A percentile compares a stretch with the other conserved stretches of the same genome.
These are phyloP conservation scores for Russula abietina DNA, from an alignment of 768 basidiomycete genomes.

Conservation along the genomic window DNA sequence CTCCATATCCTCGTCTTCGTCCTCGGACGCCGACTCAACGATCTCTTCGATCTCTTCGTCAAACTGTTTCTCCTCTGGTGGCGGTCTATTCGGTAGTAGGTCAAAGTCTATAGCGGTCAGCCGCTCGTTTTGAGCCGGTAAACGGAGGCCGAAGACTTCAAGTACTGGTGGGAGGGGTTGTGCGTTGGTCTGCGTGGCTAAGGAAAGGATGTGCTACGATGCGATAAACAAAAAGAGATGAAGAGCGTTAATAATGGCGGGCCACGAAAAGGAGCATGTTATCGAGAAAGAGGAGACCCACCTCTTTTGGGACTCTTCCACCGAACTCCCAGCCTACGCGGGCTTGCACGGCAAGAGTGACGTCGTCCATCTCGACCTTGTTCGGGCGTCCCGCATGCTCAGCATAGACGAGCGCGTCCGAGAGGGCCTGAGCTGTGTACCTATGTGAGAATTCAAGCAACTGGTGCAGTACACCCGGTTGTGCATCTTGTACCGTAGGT, in stretches of 20 bases:
- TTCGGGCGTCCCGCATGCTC: conserved; percentile 76
- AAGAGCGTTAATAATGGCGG: neutral
- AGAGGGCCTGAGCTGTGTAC: conserved; percentile 76
- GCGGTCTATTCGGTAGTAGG: conserved; percentile 77
- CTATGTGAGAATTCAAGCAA: conserved; percentile 82
- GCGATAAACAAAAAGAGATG: no score
- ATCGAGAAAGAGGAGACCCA: conserved; percentile 30
- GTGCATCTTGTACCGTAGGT: conserved; percentile 78
- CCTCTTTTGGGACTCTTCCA: conserved; percentile 85
- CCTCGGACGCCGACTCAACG: conserved; percentile 65
- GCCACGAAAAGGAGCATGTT: neutral
- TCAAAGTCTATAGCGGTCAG: conserved; percentile 82
- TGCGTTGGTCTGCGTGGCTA: conserved; percentile 80
- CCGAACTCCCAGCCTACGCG: conserved; percentile 92
- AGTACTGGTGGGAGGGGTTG: conserved; percentile 77
- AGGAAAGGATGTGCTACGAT: conserved; percentile 63
- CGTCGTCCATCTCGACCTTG: conserved; percentile 80
- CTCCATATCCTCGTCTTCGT: conserved; percentile 65
- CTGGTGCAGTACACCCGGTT: conserved; percentile 81
- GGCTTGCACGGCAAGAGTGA: conserved; percentile 76
- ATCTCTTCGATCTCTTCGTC: conserved; percentile 81
- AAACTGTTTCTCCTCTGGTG: conserved; percentile 66
- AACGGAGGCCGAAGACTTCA: conserved; percentile 79
- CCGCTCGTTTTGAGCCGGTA: conserved; percentile 64
- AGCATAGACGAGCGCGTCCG: conserved; percentile 81